Base-by-base conservation (phyloP, 2,329 filamentous ascomycete genomes). In the Dichotomopilus funicola region DNA sequence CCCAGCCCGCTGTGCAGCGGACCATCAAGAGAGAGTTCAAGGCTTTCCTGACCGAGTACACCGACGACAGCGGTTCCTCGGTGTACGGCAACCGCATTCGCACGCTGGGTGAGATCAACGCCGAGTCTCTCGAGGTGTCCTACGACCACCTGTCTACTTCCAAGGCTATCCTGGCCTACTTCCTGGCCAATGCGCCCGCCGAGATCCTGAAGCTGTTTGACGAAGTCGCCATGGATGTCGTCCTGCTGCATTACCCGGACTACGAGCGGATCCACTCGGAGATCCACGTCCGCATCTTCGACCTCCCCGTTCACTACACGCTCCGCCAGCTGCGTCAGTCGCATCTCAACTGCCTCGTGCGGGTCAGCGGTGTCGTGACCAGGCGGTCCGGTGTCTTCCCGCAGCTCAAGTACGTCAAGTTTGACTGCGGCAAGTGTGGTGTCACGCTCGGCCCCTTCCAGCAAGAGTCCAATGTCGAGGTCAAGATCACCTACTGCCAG, bases 1-100 rank as follows among this genome's bases (percentile, higher is more conserved):
- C 89, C 11, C 87, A 91, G 64, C 89, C 89, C 3, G 83, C 90
- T 11, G 94, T 99, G 10, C 89, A 96, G 72, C 83, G 89, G 63
- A 95, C 91, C 1, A 94, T 99, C 71, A 91, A 91, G 68, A 84
- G 92, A 66, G 94, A 99, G 72, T 99, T 99, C 82, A 96, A 95
- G 71, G 87, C 89, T 3, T 99, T 99, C 76, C 76, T 99, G 65
- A 97, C 94, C 9, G 92, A 96, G 65, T 97, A 95, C 70, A 96
- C 86, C 5, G 94, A 99, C 66, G 85, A 91, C 53, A 85, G 87
- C 61, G 91, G 91, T 53, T 86, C 84, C 4, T 99, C 94, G 0
- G 91, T 99, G 50, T 99, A 99, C 70, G 94, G 94, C 53, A 91
- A 90, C 64, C 88, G 91, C 54, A 95, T 99, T 62, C 84, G 90